Evolutionary conservation across 2,329 filamentous ascomycete species (phyloP), one percentile per base, ranked within the genome.

Genomic region (Stemphylium vesicarium): DNA sequence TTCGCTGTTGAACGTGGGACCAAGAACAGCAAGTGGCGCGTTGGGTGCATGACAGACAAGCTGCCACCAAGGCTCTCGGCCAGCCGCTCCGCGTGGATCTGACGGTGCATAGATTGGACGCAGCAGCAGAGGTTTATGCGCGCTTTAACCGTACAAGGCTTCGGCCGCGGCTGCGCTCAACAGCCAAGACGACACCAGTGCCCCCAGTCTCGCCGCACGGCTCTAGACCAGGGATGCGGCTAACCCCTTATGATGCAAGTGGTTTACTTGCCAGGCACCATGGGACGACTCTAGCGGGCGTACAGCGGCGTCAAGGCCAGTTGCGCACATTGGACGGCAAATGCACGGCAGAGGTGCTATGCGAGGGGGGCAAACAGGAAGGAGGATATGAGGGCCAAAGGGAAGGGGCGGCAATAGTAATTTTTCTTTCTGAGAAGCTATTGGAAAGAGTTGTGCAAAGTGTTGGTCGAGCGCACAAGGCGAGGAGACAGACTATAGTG

Each of bases 171-270:
- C 48, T 50, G 41, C 45, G 41, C 37, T 62, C 43, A 50, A 53
- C 41, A 56, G 62, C 64, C 64, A 63, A 68, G 64, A 49, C 44
- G 47, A 38, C 46, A 46, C 55, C 42, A 47, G 20, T 52, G n/a
- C 50, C 54, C 56, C 38, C 47, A 39, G 29, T 49, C 32, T 44
- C 39, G 59, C 59, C 35, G 57, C 57, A 54, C 53, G 51, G 52
- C 51, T 56, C 54, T 49, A 49, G 57, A 33, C 57, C 60, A 50
- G 57, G 50, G 39, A 44, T 15, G 50, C 15, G 43, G 57, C 57
- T 63, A 55, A 39, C 53, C 53, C 26, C 24, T 49, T 58, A 36
- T 22, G 53, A 37, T 36, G 44, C 46, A 48, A 50, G 40, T 48
- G 12, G 42, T 47, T 38, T 38, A 51, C 31, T 46, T 36, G 40